phyloP scores from a whole-genome alignment of 345 rosid species.

The Ricinus communis region DNA sequence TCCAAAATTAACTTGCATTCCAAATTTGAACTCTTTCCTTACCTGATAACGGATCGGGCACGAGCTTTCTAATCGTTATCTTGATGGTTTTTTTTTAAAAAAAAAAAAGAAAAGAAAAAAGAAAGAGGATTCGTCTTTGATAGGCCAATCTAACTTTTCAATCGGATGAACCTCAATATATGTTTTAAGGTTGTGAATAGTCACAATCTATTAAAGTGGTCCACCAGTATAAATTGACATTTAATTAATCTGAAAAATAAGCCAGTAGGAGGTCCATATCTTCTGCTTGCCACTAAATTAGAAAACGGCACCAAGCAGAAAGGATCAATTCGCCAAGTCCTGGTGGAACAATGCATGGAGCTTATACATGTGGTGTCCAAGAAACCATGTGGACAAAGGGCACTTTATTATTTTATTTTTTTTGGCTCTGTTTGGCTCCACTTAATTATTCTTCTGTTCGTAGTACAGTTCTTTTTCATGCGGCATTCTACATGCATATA shows the following conservation, averaged over 20 bases:
- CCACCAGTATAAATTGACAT: not conserved
- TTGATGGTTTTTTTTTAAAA: no score
- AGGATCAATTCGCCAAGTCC: not conserved
- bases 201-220: not conserved
- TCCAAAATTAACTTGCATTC: not conserved
- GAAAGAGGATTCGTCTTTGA: no score
- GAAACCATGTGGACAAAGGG: not conserved
- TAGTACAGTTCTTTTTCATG: not conserved
- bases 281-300: not conserved
- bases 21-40: not conserved
- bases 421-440: no score
- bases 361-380: not conserved
- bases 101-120: no score
- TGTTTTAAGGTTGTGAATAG: not conserved
- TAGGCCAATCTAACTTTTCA: no score
- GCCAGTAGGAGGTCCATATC: not conserved
- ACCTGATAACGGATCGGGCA: no score
- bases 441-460: constrained; percentile 7
- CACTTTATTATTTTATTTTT: not conserved
- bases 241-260: not conserved
- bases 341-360: not conserved
- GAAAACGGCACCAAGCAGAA: not conserved
- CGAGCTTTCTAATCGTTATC: no score
- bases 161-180: not conserved
- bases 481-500: no score